Evolutionary conservation across 331 rosid genomes (phyloP).

Genomic region (Ulmus americana): DNA sequence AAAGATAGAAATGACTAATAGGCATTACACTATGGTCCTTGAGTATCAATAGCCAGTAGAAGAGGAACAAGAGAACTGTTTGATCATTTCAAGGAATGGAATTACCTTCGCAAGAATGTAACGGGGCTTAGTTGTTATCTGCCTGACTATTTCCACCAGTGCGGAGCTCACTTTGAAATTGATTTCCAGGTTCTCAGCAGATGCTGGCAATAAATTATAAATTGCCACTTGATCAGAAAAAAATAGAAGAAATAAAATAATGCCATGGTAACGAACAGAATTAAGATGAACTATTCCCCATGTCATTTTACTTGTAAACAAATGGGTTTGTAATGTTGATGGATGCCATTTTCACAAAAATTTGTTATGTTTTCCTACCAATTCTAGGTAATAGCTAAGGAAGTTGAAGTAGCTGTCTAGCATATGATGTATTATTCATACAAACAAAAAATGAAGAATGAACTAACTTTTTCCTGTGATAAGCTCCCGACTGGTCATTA

Average conservation of each 20-base stretch:
- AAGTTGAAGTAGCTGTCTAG: slow-evolving; percentile 2
- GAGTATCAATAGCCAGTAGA: not conserved
- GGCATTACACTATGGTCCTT: too few species aligned
- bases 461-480: slow-evolving; percentile 80
- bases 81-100: slow-evolving; percentile 18
- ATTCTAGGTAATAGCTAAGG: slow-evolving; percentile 17
- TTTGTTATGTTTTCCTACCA: not conserved
- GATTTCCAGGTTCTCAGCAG: slow-evolving; percentile 84
- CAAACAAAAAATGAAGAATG: slow-evolving; percentile 18
- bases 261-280: not conserved
- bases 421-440: slow-evolving; percentile 6
- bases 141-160: slow-evolving; percentile 75
- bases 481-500: slow-evolving; percentile 91
- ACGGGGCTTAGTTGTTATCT: slow-evolving; percentile 70
- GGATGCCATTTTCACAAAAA: not conserved
- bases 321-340: not conserved
- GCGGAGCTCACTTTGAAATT: slow-evolving; percentile 91
- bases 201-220: slow-evolving; percentile 47
- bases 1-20: too few species aligned
- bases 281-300: not conserved
- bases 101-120: slow-evolving; percentile 93
- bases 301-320: not conserved
- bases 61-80: not conserved
- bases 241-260: slow-evolving; percentile 9
- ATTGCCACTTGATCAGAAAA: slow-evolving; percentile 20